Conservation (phyloP, 1,284 basidiomycete species). For the Exobasidium cylindrosporum region DNA sequence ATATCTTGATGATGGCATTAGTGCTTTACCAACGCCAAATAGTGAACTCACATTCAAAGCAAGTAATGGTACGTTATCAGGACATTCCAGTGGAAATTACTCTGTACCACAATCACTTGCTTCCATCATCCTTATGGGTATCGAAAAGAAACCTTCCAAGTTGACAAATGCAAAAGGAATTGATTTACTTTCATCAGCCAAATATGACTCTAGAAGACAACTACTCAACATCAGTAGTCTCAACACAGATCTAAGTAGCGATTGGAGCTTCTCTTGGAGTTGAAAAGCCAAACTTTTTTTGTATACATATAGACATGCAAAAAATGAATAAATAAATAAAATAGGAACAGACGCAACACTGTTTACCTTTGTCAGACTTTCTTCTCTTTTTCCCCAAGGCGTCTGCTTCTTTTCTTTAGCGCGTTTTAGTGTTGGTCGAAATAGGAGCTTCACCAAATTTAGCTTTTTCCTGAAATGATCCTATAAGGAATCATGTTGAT, state of each 20-base stretch:
- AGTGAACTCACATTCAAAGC: slow-evolving; percentile 22
- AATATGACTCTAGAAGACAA: slow-evolving; percentile 20
- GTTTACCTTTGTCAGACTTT: too few species aligned
- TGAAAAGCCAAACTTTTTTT: too few species aligned
- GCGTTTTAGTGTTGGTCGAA: too few species aligned
- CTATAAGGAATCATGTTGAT: too few species aligned
- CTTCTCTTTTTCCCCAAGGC: too few species aligned
- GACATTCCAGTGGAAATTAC: slow-evolving; percentile 58
- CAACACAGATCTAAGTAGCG: slow-evolving; percentile 25
- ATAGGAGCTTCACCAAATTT: too few species aligned
- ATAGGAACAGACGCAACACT: too few species aligned
- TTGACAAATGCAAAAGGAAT: slow-evolving; percentile 18
- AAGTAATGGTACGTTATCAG: slow-evolving; percentile 12
- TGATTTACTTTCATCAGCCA: slow-evolving; percentile 11
- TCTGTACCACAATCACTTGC: slow-evolving; percentile 58
- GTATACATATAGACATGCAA: too few species aligned
- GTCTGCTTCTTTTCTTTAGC: too few species aligned
- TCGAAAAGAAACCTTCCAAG: slow-evolving; percentile 24
- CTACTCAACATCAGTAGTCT: slow-evolving; percentile 33
- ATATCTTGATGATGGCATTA: slow-evolving; percentile 66
- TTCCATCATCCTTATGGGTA: slow-evolving; percentile 61
- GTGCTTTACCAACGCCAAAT: slow-evolving; percentile 25
- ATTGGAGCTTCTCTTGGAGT: slow-evolving; percentile 22
- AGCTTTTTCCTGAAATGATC: too few species aligned
- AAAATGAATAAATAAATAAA: too few species aligned